Evolutionary conservation across 2,329 filamentous ascomycete species (phyloP).

Genomic region (Tolypocladium nubicola): DNA sequence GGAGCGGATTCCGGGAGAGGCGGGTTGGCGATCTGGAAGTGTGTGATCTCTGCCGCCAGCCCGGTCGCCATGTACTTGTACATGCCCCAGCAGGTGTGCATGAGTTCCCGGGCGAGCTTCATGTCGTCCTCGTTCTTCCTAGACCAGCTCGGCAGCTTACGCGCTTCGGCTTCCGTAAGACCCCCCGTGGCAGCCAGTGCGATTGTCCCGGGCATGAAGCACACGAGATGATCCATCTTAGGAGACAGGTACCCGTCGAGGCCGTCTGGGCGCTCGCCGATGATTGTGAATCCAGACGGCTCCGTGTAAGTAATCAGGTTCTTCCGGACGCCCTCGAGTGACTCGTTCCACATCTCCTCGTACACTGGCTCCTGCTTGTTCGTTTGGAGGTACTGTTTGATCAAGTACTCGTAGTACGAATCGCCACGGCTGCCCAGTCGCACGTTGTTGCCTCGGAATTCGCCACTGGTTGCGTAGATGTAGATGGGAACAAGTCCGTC

Average conservation of each 20-base stretch:
- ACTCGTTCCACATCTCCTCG: constrained; percentile 84
- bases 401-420: constrained; percentile 97
- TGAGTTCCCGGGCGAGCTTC: constrained; percentile 75
- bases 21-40: constrained; percentile 68
- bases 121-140: constrained; percentile 79
- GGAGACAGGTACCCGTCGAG: constrained; percentile 55
- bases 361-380: constrained; percentile 79
- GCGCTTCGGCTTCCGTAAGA: constrained; percentile 62
- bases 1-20: constrained; percentile 47
- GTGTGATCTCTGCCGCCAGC: constrained; percentile 87
- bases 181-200: constrained; percentile 80
- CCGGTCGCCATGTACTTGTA: constrained; percentile 86
- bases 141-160: constrained; percentile 61
- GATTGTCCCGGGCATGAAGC: constrained; percentile 95
- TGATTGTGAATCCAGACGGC: constrained; percentile 70
- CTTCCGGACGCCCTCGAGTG: constrained; percentile 76
- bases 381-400: constrained; percentile 97
- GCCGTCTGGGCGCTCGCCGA: constrained; percentile 75
- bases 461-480: constrained; percentile 67
- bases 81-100: constrained; percentile 97
- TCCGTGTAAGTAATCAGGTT: constrained; percentile 85
- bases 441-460: constrained; percentile 77
- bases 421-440: constrained; percentile 88
- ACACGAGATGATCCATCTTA: constrained; percentile 98
- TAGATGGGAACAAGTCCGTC: constrained; percentile 90